These are phyloP conservation scores for Melaleuca alternifolia DNA, from an alignment of 345 rosid genomes.

Conservation along the genomic window DNA sequence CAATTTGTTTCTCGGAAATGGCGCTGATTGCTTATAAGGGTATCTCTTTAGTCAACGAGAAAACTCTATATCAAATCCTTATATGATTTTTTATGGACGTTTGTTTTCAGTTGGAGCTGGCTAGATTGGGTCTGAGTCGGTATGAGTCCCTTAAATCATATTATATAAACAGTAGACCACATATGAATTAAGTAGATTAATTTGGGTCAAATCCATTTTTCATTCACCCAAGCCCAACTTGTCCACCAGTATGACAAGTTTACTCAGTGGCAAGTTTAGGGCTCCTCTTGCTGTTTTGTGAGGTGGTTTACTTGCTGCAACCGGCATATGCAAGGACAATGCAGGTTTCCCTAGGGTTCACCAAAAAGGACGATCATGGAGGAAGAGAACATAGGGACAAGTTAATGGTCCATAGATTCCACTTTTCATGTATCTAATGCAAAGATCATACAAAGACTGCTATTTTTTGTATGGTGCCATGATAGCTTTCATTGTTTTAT, in stretches of 20 bases:
- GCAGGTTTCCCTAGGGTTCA: background rate
- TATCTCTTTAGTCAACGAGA: background rate
- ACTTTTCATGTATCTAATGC: background rate
- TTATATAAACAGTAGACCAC: background rate
- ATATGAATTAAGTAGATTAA: background rate
- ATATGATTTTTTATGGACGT: slow-evolving; percentile 1
- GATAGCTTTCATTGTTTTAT: background rate
- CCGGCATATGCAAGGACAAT: background rate
- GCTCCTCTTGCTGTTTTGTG: background rate
- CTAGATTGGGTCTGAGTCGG: background rate
- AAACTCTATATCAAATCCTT: slow-evolving; percentile 31
- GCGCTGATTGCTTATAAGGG: background rate
- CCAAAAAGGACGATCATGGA: background rate
- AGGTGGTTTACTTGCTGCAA: background rate
- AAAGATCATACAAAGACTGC: background rate
- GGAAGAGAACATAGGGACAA: background rate
- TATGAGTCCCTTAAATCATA: too few relatives aligned
- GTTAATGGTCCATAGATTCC: background rate
- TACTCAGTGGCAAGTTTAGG: background rate
- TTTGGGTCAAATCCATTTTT: background rate
- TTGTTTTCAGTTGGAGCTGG: background rate
- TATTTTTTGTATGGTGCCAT: background rate
- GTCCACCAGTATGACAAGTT: background rate
- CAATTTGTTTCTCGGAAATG: background rate
- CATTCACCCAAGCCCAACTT: background rate